Percentiles rank a stretch among this genome's conserved stretches.
Conservation (phyloP, 106 monocot species). For the Acorus calamus region DNA sequence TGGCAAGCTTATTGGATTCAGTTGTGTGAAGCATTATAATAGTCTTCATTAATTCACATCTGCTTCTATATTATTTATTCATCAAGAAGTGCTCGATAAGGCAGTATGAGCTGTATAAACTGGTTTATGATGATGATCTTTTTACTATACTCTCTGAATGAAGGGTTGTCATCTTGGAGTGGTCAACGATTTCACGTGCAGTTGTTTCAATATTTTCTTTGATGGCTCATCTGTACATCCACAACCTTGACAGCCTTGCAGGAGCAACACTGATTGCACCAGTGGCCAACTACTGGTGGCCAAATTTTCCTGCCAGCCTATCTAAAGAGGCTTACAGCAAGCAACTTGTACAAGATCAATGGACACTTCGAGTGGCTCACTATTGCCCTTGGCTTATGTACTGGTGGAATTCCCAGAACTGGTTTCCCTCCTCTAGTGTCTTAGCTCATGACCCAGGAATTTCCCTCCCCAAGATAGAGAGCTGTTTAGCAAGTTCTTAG, state of each 20-base stretch:
- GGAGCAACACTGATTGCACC: conserved; percentile 73
- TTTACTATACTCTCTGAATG: too few species aligned
- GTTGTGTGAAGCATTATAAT: too few species aligned
- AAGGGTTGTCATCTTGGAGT: too few species aligned
- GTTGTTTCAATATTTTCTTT: not conserved
- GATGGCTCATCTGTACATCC: not conserved
- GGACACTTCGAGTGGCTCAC: conserved; percentile 59
- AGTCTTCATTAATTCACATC: too few species aligned
- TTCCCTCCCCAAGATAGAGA: conserved; percentile 30
- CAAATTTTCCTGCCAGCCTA: conserved; percentile 50
- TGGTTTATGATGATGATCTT: too few species aligned
- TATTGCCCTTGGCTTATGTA: conserved; percentile 58
- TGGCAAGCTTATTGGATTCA: too few species aligned
- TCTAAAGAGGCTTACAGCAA: conserved; percentile 30
- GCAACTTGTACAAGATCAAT: conserved; percentile 38
- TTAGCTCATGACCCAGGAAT: conserved; percentile 13
- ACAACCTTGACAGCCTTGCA: conserved; percentile 39
- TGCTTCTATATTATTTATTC: too few species aligned
- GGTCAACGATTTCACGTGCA: too few species aligned
- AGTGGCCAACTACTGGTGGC: conserved; percentile 79
- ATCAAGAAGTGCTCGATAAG: too few species aligned
- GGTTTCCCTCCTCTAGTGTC: conserved; percentile 49
- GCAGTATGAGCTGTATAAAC: too few species aligned
- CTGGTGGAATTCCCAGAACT: conserved; percentile 84
- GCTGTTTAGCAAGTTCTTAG: not conserved